Base-by-base conservation (phyloP, 371 early-diverging fungal genomes). In the Saksenaea vasiformis region DNA sequence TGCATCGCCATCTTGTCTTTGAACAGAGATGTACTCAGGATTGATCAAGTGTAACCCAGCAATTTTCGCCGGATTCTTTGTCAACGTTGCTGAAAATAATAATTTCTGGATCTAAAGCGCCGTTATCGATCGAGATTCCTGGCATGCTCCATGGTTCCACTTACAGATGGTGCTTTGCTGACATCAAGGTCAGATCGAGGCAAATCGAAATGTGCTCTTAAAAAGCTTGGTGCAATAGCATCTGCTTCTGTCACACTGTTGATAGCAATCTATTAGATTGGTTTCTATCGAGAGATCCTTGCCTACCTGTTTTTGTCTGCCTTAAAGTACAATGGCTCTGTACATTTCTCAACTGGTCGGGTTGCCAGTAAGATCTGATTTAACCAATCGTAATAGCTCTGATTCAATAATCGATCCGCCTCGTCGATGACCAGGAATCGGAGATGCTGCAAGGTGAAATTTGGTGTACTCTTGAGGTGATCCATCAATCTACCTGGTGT, bases 401-500 rank as follows among this genome's bases (percentile, higher is more conserved):
- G 93, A 65, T 91, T 91, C 60, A 98, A 72, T 39, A 98, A 73
- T 27, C 97, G 91, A 83, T 99, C 99, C 2, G 99, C 99, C 75
- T 99, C 99, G 80, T 99, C 99, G 74, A 90, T 86, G 28, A 92
- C 91, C 76, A 96, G 72, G 70, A 91, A 96, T 58, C 93, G 84
- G 56, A 98, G 70, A 72, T 98, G 95, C 51, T 91, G 90, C 24
- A 98, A 77, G n/a, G 92, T 93, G 67, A 95, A 95, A 66, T 92
- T 93, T 7, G 85, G 90, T 24, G 97, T 97, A 1, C 82, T 79
- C 31, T 84, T 76, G 60, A 96, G 70, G 66, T 96, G 97, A 71
- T 98, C 98, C 34, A 94, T 87, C 62, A 99, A 72, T 60, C 98
- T 87, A 34, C 98, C 98, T 9, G 99, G 99, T 38, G 99, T 98